Evolutionary conservation across 1,139 yeast genomes (phyloP), one percentile per base, ranked within the genome.

Genomic region (Sugiyamaella paludigena): DNA sequence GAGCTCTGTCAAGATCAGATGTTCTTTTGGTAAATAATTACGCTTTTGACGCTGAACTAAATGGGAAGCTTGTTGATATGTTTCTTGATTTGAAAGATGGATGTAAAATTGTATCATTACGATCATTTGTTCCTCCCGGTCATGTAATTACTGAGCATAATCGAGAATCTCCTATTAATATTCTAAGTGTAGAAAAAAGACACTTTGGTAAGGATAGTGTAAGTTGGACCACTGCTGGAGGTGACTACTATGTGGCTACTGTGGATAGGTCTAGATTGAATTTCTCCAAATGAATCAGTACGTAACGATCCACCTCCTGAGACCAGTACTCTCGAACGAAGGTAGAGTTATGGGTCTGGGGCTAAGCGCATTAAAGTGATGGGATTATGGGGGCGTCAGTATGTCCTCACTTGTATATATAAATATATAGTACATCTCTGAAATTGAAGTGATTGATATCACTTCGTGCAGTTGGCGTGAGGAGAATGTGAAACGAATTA

Each of bases 141-240:
- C 78, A 79, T 55, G 74, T 73, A 11, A 73, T 80, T 40, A 69
- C 84, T 55, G 85, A 79, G 31, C 62, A 66, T 42, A 74, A 78
- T 45, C 79, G 87, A 10, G 71, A 67, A 51, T 64, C 71, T 16
- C 69, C 71, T 5, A 71, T 88, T 56, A 88, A 84, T 61, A 74
- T 82, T 58, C 72, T 88, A 50, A 70, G 73, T 36, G 91, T 87
- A 2, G 81, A 81, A 53, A 80, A 78, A 57, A 79, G 74, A 55
- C 81, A 79, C 50, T 83, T 87, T 70, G 80, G 81, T 40, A 80
- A 80, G 45, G 81, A 80, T 56, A 77, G 89, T 29, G 96, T 89
- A 12, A 85, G 95, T 51, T 89, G 97, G 97, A 88, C 96, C 0
- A 86, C 86, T 32, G 83, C 81, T 48, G 88, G 89, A 42, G 94